Percentiles rank a stretch among this genome's conserved stretches.
Conservation (phyloP, 805 yeast genomes). For the Hanseniaspora lindneri region DNA sequence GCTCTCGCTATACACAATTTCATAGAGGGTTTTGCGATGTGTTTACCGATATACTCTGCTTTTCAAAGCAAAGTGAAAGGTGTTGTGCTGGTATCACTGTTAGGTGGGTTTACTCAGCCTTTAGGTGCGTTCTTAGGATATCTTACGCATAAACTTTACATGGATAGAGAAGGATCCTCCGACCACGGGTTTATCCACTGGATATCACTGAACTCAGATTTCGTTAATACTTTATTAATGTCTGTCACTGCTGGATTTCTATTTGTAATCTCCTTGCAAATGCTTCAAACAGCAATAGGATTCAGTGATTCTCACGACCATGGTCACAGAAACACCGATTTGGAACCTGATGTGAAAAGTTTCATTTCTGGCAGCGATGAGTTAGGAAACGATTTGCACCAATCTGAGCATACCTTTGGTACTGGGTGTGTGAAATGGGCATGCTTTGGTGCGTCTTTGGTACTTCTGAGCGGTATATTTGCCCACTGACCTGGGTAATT, state of each 20-base stretch:
- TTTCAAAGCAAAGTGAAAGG: slow-evolving; percentile 53
- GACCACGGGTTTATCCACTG: slow-evolving; percentile 26
- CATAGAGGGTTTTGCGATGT: slow-evolving; percentile 90
- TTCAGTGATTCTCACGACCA: slow-evolving; percentile 59
- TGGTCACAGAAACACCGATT: slow-evolving; percentile 21
- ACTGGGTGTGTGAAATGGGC: slow-evolving; percentile 29
- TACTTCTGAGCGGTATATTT: slow-evolving; percentile 24
- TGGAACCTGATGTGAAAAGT: not conserved
- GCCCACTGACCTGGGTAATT: not conserved
- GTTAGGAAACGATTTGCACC: slow-evolving; percentile 18
- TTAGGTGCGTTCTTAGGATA: slow-evolving; percentile 72
- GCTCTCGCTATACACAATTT: slow-evolving; percentile 83
- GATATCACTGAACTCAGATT: slow-evolving; percentile 22
- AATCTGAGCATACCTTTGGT: slow-evolving; percentile 27
- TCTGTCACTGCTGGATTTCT: slow-evolving; percentile 75
- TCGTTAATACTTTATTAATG: slow-evolving; percentile 51
- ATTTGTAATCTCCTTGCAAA: slow-evolving; percentile 66
- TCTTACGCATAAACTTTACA: slow-evolving; percentile 34
- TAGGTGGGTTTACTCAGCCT: slow-evolving; percentile 84
- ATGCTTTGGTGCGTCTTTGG: slow-evolving; percentile 27
- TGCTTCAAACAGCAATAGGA: slow-evolving; percentile 71
- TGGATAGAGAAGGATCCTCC: slow-evolving; percentile 29
- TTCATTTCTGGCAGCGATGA: not conserved
- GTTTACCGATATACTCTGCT: slow-evolving; percentile 76
- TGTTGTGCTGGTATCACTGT: slow-evolving; percentile 45